Percentiles rank a stretch among this genome's conserved stretches.
Conservation (phyloP, 108 stramenopile species). For the Fragilariopsis cylindrus region DNA sequence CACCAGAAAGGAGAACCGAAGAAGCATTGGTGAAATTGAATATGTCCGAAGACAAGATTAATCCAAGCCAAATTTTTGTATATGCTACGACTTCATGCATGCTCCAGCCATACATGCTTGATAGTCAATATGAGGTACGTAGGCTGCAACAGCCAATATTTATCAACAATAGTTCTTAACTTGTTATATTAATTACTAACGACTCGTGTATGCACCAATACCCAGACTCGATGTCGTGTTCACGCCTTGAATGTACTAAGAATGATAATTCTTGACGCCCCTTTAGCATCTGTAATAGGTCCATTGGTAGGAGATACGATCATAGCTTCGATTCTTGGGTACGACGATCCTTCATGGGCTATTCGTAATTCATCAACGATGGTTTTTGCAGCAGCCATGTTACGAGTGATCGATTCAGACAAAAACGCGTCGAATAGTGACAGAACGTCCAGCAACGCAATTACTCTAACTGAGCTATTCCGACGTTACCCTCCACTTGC, state of each 20-base stretch:
- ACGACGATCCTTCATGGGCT: conserved; percentile 57
- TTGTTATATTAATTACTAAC: neutral
- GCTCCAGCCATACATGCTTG: conserved; percentile 4
- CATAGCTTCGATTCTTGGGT: conserved; percentile 50
- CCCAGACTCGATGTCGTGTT: conserved; percentile 41
- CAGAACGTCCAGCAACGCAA: conserved; percentile 50
- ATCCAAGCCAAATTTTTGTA: conserved; percentile 7
- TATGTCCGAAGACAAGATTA: neutral
- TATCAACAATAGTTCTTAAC: neutral
- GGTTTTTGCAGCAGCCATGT: conserved; percentile 70
- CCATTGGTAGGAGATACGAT: conserved; percentile 52
- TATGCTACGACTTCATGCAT: neutral
- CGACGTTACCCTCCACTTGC: conserved; percentile 46
- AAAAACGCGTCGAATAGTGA: conserved; percentile 56
- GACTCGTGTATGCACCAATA: neutral
- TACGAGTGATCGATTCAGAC: conserved; percentile 58
- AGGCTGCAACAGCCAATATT: neutral
- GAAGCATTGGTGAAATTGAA: conserved; percentile 10
- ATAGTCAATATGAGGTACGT: conserved; percentile 37
- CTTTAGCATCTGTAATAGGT: conserved; percentile 40
- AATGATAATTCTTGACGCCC: conserved; percentile 59
- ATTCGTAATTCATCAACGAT: conserved; percentile 67
- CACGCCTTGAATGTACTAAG: conserved; percentile 69
- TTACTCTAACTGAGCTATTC: conserved; percentile 52
- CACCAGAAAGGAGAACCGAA: conserved; percentile 30